Percentiles rank a stretch among this genome's conserved stretches.
Evolutionary conservation across 257 asterid genomes (phyloP).

Genomic region (Eucommia ulmoides): DNA sequence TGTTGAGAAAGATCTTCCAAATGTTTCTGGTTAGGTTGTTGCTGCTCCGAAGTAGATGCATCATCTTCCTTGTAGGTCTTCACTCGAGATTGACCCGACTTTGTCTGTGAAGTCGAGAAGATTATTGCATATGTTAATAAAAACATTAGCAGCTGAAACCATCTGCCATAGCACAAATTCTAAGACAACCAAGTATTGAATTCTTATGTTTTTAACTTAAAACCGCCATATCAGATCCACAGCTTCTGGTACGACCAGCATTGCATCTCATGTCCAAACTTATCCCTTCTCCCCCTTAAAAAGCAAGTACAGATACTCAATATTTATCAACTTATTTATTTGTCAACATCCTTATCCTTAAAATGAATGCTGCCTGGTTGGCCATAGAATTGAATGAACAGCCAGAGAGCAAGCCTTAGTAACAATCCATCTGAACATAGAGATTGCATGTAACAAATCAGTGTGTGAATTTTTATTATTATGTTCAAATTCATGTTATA

Average conservation of each 20-base stretch:
- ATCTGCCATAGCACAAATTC: background rate
- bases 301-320: background rate
- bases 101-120: conserved; percentile 27
- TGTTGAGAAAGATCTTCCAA: conserved; percentile 26
- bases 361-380: background rate
- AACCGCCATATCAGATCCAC: background rate
- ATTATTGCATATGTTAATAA: background rate
- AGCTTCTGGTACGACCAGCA: background rate
- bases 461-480: background rate
- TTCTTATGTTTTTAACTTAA: background rate
- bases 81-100: conserved; percentile 34
- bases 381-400: background rate
- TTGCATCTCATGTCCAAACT: background rate
- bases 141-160: background rate
- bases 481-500: too few relatives aligned
- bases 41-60: conserved; percentile 28
- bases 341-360: background rate
- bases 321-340: too few relatives aligned
- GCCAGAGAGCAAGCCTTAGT: background rate
- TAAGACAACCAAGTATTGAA: background rate
- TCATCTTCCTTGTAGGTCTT: conserved; percentile 43
- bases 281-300: background rate
- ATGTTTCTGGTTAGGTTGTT: conserved; percentile 20
- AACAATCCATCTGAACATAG: background rate
- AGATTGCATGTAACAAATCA: background rate